These are phyloP conservation scores for Trametes sp. DNA, from an alignment of 1,284 basidiomycete genomes.

Conservation along the genomic window DNA sequence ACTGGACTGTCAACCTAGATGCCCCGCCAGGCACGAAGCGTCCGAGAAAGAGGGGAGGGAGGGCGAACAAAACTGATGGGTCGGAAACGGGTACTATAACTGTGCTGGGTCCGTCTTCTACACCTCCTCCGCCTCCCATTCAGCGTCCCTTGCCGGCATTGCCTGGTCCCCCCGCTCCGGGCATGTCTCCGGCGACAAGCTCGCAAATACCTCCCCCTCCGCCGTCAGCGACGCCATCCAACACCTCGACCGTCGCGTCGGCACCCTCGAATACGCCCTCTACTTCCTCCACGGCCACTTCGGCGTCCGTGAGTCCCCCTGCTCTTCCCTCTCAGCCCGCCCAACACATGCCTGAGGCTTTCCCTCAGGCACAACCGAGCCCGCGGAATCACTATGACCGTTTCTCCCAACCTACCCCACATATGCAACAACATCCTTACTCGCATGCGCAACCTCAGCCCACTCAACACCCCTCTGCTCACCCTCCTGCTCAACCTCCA, in stretches of 20 bases:
- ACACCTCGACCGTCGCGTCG: slow-evolving; percentile 19
- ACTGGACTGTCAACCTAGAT: slow-evolving; percentile 82
- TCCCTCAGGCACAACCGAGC: slow-evolving; percentile 8
- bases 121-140: slow-evolving; percentile 17
- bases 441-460: slow-evolving; percentile 15
- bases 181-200: slow-evolving; percentile 14
- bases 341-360: slow-evolving; percentile 18
- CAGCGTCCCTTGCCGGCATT: slow-evolving; percentile 21
- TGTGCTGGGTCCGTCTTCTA: slow-evolving; percentile 19
- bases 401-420: neutral
- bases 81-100: slow-evolving; percentile 20
- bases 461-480: slow-evolving; percentile 11
- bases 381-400: slow-evolving; percentile 9
- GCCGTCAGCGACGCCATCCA: slow-evolving; percentile 26
- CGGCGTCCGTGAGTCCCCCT: slow-evolving; percentile 21
- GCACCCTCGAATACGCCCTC: slow-evolving; percentile 21
- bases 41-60: slow-evolving; percentile 75
- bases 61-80: slow-evolving; percentile 55
- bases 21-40: slow-evolving; percentile 84
- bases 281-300: slow-evolving; percentile 22
- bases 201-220: slow-evolving; percentile 13
- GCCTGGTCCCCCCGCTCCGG: slow-evolving; percentile 19
- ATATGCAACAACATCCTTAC: slow-evolving; percentile 16
- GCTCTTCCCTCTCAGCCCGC: slow-evolving; percentile 8
- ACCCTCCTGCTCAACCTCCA: slow-evolving; percentile 3